Conservation (phyloP, 768 basidiomycete species). For the Lactifluus piperatus region DNA sequence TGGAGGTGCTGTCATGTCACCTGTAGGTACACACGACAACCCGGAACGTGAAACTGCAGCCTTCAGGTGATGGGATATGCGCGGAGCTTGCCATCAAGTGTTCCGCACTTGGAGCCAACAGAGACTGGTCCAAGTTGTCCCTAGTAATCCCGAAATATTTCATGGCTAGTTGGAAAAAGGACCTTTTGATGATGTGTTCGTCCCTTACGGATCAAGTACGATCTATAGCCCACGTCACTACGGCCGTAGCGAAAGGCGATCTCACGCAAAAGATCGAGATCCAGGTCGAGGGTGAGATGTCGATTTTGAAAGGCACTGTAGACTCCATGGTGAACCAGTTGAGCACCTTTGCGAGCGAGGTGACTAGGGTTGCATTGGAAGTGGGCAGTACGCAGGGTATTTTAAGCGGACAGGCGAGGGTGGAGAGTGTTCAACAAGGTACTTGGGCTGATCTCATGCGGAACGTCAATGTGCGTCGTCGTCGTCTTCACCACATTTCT, state of each 20-base stretch:
- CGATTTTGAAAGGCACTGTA: constrained; percentile 66
- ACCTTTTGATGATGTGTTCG: too few species aligned
- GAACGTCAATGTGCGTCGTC: constrained; percentile 63
- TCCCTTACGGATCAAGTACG: too few species aligned
- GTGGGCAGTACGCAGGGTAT: constrained; percentile 85
- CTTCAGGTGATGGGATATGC: too few species aligned
- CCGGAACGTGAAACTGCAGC: too few species aligned
- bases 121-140: too few species aligned
- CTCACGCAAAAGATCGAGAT: constrained; percentile 86
- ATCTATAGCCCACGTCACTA: constrained; percentile 71
- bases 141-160: too few species aligned
- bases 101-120: too few species aligned
- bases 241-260: constrained; percentile 81
- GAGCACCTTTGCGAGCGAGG: constrained; percentile 71
- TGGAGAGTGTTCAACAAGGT: constrained; percentile 82
- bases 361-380: constrained; percentile 71
- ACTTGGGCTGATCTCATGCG: constrained; percentile 83
- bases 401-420: constrained; percentile 78
- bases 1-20: too few species aligned
- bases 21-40: too few species aligned
- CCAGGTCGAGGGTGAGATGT: constrained; percentile 76
- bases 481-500: too few species aligned
- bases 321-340: constrained; percentile 87
- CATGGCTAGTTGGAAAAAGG: too few species aligned
- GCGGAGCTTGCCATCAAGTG: too few species aligned